Conservation (phyloP, 768 basidiomycete genomes). For the Cystofilobasidium bisporidii region DNA sequence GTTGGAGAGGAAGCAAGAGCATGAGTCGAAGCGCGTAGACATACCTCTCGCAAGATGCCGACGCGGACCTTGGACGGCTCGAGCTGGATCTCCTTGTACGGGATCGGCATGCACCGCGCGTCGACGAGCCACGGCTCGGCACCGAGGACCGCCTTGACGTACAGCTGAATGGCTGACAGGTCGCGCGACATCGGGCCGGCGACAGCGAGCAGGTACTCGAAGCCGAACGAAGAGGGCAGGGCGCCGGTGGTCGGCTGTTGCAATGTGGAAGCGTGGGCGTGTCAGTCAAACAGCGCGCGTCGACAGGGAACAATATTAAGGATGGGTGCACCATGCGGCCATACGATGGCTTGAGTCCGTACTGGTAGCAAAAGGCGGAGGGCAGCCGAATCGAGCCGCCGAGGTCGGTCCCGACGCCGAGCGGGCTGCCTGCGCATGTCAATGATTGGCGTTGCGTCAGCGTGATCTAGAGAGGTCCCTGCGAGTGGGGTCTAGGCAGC, state of each 20-base stretch:
- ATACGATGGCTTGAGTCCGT: constrained; percentile 61
- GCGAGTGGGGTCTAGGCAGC: no score
- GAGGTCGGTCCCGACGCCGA: constrained; percentile 13
- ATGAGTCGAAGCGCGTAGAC: constrained; percentile 34
- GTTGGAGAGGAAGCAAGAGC: constrained; percentile 43
- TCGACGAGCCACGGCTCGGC: constrained; percentile 59
- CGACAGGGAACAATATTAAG: neutral
- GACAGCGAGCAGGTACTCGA: constrained; percentile 58
- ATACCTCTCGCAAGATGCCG: constrained; percentile 35
- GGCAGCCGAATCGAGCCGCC: constrained; percentile 59
- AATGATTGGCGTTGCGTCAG: no score
- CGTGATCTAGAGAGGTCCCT: no score
- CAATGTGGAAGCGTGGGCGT: neutral
- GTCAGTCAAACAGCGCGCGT: neutral
- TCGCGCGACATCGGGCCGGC: constrained; percentile 61
- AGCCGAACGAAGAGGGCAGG: constrained; percentile 7
- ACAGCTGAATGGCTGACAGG: constrained; percentile 53
- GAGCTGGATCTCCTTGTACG: constrained; percentile 57
- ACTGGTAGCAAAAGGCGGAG: constrained; percentile 56
- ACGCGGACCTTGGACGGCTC: constrained; percentile 51
- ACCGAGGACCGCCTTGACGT: constrained; percentile 56
- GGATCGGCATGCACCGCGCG: constrained; percentile 51
- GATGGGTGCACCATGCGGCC: constrained; percentile 41
- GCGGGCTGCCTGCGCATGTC: neutral
- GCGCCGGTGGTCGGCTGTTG: neutral